Conservation (phyloP, 371 early-diverging fungal species). For the Saksenaea oblongispora region DNA sequence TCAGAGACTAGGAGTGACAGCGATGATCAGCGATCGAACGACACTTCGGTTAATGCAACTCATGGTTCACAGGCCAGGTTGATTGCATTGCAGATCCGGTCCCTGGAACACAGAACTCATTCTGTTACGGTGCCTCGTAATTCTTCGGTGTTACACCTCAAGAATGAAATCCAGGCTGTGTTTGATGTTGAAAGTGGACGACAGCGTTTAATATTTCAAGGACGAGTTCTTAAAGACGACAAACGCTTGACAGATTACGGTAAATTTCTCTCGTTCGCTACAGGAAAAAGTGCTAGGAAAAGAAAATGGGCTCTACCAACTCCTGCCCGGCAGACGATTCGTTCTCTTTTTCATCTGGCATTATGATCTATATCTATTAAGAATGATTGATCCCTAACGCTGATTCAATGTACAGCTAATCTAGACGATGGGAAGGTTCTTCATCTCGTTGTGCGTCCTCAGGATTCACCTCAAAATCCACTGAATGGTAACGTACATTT, state of each 20-base stretch:
- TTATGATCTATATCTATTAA: neutral
- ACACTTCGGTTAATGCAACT: neutral
- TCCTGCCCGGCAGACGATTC: neutral
- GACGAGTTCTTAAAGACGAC: conserved; percentile 59
- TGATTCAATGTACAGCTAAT: conserved; percentile 29
- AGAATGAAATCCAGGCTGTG: conserved; percentile 51
- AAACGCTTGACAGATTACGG: conserved; percentile 57
- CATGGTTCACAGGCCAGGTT: neutral
- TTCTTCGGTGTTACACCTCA: conserved; percentile 58
- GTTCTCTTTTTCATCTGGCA: neutral
- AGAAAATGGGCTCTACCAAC: neutral
- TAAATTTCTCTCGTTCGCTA: conserved; percentile 17
- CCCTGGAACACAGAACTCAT: conserved; percentile 56
- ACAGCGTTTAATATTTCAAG: conserved; percentile 65
- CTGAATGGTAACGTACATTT: conserved; percentile 44
- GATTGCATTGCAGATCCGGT: conserved; percentile 56
- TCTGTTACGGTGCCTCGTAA: conserved; percentile 51
- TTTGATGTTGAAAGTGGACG: conserved; percentile 56
- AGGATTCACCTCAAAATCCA: conserved; percentile 54
- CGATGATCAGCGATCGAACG: neutral
- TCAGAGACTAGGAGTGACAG: neutral
- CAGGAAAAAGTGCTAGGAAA: neutral
- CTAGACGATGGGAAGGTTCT: conserved; percentile 61
- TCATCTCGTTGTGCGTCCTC: conserved; percentile 62
- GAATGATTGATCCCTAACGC: neutral